Conservation (phyloP, 2,329 filamentous ascomycete species). For the Harringtonia lauricola region DNA sequence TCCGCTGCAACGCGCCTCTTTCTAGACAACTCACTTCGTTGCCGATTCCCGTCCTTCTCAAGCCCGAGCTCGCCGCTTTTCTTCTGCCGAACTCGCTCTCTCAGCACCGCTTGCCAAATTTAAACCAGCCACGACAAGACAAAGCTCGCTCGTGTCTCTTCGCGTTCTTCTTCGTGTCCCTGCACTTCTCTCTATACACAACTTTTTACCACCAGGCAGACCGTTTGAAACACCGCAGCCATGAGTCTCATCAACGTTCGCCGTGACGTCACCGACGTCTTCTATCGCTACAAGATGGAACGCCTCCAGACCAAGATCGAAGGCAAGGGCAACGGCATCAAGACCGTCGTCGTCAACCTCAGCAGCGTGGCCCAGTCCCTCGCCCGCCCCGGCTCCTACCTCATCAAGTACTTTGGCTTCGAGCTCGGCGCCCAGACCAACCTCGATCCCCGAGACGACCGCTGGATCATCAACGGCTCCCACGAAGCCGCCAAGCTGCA, state of each 20-base stretch:
- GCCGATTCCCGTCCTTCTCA: no score
- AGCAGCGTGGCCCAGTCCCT: slow-evolving; percentile 87
- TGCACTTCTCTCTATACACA: no score
- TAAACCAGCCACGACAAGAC: no score
- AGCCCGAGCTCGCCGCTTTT: background rate
- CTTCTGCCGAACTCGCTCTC: no score
- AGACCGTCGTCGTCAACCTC: slow-evolving; percentile 94
- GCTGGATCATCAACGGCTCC: slow-evolving; percentile 99
- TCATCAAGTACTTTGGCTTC: slow-evolving; percentile 99
- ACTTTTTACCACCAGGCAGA: background rate
- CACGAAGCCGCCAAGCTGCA: slow-evolving; percentile 93
- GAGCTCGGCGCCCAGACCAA: slow-evolving; percentile 98
- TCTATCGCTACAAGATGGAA: slow-evolving; percentile 99
- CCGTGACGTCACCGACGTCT: slow-evolving; percentile 94
- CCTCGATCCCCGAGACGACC: slow-evolving; percentile 91
- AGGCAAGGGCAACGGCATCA: slow-evolving; percentile 99
- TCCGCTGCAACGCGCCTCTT: background rate
- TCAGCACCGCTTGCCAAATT: no score
- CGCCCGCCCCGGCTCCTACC: slow-evolving; percentile 81
- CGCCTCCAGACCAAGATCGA: slow-evolving; percentile 97
- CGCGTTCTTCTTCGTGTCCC: no score
- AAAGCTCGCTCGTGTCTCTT: no score
- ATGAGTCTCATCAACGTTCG: slow-evolving; percentile 99
- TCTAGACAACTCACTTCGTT: no score
- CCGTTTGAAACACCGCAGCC: slow-evolving; percentile 38